Evolutionary conservation across 495 filamentous ascomycete genomes (phyloP).

Genomic region (Penicillium manginii): DNA sequence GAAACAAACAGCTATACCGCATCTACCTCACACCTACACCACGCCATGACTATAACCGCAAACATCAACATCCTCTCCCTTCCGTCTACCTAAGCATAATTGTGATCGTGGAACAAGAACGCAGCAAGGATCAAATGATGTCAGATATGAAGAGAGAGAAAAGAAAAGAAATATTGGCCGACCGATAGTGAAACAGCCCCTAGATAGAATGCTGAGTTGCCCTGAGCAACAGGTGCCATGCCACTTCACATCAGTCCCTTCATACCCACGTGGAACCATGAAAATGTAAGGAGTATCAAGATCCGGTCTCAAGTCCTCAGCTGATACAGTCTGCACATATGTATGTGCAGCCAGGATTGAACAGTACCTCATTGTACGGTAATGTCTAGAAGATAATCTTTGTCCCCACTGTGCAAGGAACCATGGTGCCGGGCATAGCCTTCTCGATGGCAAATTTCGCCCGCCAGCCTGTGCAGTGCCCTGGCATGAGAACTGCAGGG

Average conservation of each 20-base stretch:
- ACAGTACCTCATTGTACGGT: conserved; percentile 16
- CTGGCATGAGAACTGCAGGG: conserved; percentile 58
- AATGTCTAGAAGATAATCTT: conserved; percentile 47
- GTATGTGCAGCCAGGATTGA: background rate
- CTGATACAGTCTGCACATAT: background rate
- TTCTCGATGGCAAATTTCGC: conserved; percentile 64
- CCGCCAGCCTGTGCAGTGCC: conserved; percentile 66
- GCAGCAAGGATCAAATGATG: conserved; percentile 27
- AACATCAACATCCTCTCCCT: background rate
- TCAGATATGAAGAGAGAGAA: conserved; percentile 14
- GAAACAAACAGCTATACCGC: background rate
- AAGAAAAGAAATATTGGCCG: conserved; percentile 21
- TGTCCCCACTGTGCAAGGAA: conserved; percentile 60
- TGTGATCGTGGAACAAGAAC: conserved; percentile 15
- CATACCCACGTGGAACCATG: conserved; percentile 24
- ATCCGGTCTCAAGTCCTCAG: background rate
- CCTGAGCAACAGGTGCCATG: conserved; percentile 21
- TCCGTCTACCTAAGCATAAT: background rate
- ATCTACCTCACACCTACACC: background rate
- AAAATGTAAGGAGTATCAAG: conserved; percentile 18
- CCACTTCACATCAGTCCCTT: conserved; percentile 8
- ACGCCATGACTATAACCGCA: background rate
- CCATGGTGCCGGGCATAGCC: conserved; percentile 57
- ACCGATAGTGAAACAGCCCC: conserved; percentile 17
- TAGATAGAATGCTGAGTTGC: conserved; percentile 17